phyloP scores from a whole-genome alignment of 805 yeast genomes.

The Saturnispora zaruensis region DNA sequence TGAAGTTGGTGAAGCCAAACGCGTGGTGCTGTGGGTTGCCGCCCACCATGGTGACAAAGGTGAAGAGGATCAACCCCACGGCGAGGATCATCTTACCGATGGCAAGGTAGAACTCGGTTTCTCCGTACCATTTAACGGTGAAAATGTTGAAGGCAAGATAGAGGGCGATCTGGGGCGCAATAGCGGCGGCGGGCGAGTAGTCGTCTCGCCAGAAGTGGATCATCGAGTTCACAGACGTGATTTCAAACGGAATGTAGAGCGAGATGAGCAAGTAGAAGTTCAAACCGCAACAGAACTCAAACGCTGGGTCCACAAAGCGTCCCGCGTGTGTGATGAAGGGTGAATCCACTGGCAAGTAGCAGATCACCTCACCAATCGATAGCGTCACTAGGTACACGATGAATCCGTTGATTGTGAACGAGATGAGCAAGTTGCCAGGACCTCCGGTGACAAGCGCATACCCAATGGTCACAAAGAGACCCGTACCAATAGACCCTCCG shows the following conservation, averaged over 20 bases:
- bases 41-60: constrained; percentile 77
- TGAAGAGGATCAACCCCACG: constrained; percentile 64
- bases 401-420: constrained; percentile 59
- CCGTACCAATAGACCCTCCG: constrained; percentile 80
- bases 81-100: constrained; percentile 67
- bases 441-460: constrained; percentile 58
- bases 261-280: constrained; percentile 72
- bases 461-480: constrained; percentile 67
- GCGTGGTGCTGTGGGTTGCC: constrained; percentile 65
- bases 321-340: constrained; percentile 72
- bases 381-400: constrained; percentile 61
- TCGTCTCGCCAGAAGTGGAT: constrained; percentile 77
- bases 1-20: constrained; percentile 24
- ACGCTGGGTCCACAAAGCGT: constrained; percentile 65
- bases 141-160: constrained; percentile 59
- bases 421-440: constrained; percentile 57
- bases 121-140: constrained; percentile 73
- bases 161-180: constrained; percentile 54
- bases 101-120: constrained; percentile 72
- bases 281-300: constrained; percentile 72
- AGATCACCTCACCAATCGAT: constrained; percentile 71
- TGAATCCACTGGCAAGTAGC: constrained; percentile 65
- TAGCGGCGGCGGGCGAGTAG: constrained; percentile 61
- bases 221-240: constrained; percentile 70
- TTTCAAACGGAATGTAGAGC: constrained; percentile 74